Base-by-base conservation (phyloP, 805 yeast species). In the Candida morakotiae region DNA sequence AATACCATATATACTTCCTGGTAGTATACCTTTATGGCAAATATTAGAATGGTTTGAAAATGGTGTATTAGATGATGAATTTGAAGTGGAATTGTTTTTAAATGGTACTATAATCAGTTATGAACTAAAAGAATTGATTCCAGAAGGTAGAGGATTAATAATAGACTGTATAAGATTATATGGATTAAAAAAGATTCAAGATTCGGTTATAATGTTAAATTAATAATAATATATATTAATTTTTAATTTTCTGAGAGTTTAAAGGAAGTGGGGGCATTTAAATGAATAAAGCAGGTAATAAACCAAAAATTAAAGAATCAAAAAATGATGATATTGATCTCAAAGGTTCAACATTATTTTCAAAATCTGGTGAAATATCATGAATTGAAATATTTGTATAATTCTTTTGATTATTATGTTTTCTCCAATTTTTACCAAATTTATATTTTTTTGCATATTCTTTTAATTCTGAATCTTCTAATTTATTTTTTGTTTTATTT, bases 1-100 rank as follows among this genome's bases (percentile, higher is more conserved):
- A 14, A 21, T 71, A 9, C 75, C 82, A 1, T 46, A 49, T 9
- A 73, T 76, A 3, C 48, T 69, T 2, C 80, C 82, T 0, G 83
- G 83, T 0, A 42, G 73, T 3, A 46, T 72, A 9, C 78, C 82
- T 1, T 34, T 75, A 21, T 49, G 58, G 57, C 79, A 75, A 45
- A 42, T 76, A 11, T 35, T 53, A n/a, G 58, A 59, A 13, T 46
- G 64, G 54, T 43, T 69, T 23, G 55, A 57, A 28, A 40, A 46
- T 9, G 64, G 62, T 2, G 46, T 19, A 3, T 35, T 58, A 5
- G 47, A 44, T 22, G 38, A 47, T n/a, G 48, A 46, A 5, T 40
- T 49, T 10, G 42, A 43, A 19, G 49, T 46, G 8, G 27, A 31
- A 29, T 33, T 45, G n/a, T 44, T 36, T 40, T 32, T 23, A n/a